Evolutionary conservation across 2,329 filamentous ascomycete species (phyloP), one percentile per base, ranked within the genome.

Genomic region (Colletotrichum falcatum): DNA sequence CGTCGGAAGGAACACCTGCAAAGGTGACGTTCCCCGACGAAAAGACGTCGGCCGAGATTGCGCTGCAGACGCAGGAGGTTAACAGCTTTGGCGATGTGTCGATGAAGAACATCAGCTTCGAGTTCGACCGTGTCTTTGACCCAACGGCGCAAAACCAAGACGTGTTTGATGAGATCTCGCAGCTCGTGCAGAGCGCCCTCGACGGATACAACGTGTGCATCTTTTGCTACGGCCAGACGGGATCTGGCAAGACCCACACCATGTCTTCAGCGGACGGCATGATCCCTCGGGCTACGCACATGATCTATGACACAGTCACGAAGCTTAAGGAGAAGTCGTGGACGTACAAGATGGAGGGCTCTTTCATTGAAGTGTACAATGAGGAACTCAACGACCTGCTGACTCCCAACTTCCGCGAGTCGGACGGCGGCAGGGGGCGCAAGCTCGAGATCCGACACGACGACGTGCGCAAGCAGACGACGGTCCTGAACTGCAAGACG

Each of bases 131-230:
- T 9, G 95, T 98, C 0, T 99, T 99, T 77, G 88, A 91, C 0
- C 94, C 95, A 0, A 81, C 84, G 0, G 90, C 91, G 1, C 88
- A 91, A 74, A 99, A 99, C 78, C 86, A 89, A 23, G 92, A 97
- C 74, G 91, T 99, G 1, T 99, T 99, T 78, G 94, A 93, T 65
- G 96, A 99, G 79, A 98, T 98, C 78, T 97, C 94, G 66, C 96
- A 99, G 79, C 88, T 99, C 42, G 95, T 99, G 1, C 96, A 99
- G 81, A 97, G 94, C 75, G 96, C 97, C 0, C 86, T 99, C 48
- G 96, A 99, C 77, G 96, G 96, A 1, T 99, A 97, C 84, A 99
- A 98, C 75, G 96, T 99, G 61, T 98, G 95, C 81, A 98, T 99
- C 73, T 97, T 99, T 83, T 98, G 95, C 78, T 99, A 99, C 78